Base-by-base conservation (phyloP, 2,329 filamentous ascomycete species). In the Tolypocladium inflatum region DNA sequence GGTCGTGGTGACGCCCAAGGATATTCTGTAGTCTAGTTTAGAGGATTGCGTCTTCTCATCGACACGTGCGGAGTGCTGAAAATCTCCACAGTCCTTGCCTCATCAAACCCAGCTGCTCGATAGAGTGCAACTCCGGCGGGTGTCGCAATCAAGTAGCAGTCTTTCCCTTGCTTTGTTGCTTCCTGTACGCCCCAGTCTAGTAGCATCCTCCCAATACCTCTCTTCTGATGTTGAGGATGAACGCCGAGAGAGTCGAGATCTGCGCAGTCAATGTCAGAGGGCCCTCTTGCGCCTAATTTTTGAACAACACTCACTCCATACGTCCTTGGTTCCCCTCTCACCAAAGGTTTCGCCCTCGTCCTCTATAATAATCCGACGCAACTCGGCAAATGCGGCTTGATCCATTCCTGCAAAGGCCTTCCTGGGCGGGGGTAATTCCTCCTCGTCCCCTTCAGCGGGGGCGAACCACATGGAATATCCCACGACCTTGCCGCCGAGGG, bases 1-100 rank as follows among this genome's bases (percentile, higher is more conserved):
- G 75, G 69, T 78, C 4, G 66, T 72, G 5, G 75, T 77, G 3
- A 70, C 64, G 61, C 74, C 75, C 0, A 62, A 67, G 1, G 71
- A 77, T 1, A 71, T 77, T n/a, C 66, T 68, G 59, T 71, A 66
- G 23, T 4, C 6, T 6, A 48, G 37, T 38, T 38, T 15, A 30
- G 15, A 48, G 23, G 4, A 17, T 23, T 3, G 15, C 23, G 23
- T 19, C 19, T 30, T 10, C 45, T 48, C 45, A 48, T 30, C 9
- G 45, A 48, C 15, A 48, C 45, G 7, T 48, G 45, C 23, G 23
- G 45, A 30, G 45, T 30, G 45, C 23, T 23, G 17, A 30, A 48
- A 23, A 48, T 30, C 10, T 30, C 13, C 15, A 48, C 26, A 2
- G 45, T 30, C 45, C 10, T 26, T 10, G 17, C 15, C 4, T 6